These are phyloP conservation scores for Hyphodiscus sp. DNA, from an alignment of 2,329 filamentous ascomycete genomes.

Conservation along the genomic window DNA sequence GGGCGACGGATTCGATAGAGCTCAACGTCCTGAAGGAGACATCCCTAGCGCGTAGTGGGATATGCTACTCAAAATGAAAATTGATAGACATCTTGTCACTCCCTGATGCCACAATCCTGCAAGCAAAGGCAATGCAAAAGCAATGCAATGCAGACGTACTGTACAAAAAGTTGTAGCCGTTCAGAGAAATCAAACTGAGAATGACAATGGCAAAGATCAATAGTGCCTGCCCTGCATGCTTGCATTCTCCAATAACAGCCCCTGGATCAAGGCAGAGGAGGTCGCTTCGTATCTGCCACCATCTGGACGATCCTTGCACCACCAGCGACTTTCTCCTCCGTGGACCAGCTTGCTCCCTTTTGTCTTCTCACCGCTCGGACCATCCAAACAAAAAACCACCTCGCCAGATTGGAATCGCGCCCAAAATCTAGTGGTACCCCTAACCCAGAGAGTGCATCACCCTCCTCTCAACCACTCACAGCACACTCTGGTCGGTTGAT, in stretches of 20 bases:
- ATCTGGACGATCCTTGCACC: no score
- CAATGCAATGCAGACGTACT: no score
- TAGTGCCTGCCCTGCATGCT: neutral
- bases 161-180: no score
- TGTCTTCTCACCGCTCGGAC: neutral
- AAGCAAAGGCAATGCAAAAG: no score
- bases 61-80: no score
- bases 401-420: neutral
- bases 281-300: neutral
- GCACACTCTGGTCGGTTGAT: neutral
- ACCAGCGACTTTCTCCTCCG: no score
- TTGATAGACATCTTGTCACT: neutral
- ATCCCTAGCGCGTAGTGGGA: no score
- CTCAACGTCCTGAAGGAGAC: no score
- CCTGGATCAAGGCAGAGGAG: neutral
- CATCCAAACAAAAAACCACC: neutral
- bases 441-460: neutral
- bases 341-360: no score
- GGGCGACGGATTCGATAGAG: no score
- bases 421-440: neutral
- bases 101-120: neutral
- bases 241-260: neutral
- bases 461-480: neutral
- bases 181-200: no score
- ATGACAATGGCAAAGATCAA: neutral